Evolutionary conservation across 192 early-diverging fungal species (phyloP).

Genomic region (Coemansia asiatica): DNA sequence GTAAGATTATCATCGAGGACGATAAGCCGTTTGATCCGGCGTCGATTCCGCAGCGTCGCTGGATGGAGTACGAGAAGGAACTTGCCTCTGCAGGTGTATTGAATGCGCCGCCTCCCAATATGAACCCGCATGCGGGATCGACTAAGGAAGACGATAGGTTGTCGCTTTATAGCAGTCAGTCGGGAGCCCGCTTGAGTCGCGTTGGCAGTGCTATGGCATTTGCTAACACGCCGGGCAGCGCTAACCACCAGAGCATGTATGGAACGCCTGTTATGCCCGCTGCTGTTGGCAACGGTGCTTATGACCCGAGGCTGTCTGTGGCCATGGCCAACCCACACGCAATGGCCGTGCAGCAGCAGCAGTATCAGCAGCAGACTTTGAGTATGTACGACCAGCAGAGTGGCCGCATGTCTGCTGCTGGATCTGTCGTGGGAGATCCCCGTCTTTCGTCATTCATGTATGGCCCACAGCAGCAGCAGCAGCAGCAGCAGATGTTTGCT

Average conservation of each 20-base stretch:
- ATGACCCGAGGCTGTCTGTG: constrained; percentile 39
- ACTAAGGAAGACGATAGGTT: constrained; percentile 29
- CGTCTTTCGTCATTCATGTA: constrained; percentile 43
- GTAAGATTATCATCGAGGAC: constrained; percentile 65
- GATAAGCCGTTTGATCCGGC: constrained; percentile 85
- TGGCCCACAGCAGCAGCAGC: constrained; percentile 13
- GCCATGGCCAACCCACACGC: constrained; percentile 49
- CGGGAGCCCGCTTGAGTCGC: constrained; percentile 38
- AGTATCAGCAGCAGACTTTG: constrained; percentile 15
- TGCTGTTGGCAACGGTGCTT: not conserved
- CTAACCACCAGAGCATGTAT: constrained; percentile 34
- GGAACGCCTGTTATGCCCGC: constrained; percentile 16
- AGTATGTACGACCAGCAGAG: constrained; percentile 25
- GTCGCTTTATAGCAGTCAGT: constrained; percentile 38
- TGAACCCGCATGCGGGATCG: constrained; percentile 37
- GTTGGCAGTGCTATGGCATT: constrained; percentile 44
- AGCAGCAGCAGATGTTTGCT: constrained; percentile 13
- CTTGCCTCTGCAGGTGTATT: constrained; percentile 55
- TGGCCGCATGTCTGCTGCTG: constrained; percentile 17
- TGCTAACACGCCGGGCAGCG: constrained; percentile 16
- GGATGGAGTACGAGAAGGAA: constrained; percentile 87
- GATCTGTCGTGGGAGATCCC: constrained; percentile 17
- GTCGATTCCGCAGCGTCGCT: constrained; percentile 82
- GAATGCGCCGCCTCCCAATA: constrained; percentile 42
- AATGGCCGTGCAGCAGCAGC: constrained; percentile 36